Conservation (phyloP, 2,329 filamentous ascomycete genomes). For the Hymenoscyphus occultus region DNA sequence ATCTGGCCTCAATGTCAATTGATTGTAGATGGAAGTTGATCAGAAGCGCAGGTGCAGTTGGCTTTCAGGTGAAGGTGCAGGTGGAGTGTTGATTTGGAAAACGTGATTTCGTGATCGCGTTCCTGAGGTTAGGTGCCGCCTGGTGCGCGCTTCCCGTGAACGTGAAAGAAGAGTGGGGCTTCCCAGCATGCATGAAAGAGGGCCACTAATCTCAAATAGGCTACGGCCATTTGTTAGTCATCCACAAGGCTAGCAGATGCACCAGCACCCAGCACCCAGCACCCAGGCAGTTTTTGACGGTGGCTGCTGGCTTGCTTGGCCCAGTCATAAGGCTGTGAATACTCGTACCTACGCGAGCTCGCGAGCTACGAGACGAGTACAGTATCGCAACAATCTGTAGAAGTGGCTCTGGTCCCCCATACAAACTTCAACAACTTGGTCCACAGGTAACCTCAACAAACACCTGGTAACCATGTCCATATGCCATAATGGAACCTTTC, state of each 20-base stretch:
- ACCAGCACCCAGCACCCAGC: too few relatives aligned
- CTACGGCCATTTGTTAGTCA: neutral
- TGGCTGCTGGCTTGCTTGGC: neutral
- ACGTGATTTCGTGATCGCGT: neutral
- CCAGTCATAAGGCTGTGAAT: neutral
- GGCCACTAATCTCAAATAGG: neutral
- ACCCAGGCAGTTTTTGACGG: too few relatives aligned
- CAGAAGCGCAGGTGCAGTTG: neutral
- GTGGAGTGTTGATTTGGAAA: neutral
- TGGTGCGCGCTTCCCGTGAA: neutral
- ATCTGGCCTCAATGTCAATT: neutral
- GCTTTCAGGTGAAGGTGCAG: neutral
- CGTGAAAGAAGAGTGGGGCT: neutral
- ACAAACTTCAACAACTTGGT: neutral
- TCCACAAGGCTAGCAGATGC: neutral
- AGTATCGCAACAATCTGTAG: neutral
- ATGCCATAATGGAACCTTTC: constrained; percentile 76
- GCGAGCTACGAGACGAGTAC: too few relatives aligned
- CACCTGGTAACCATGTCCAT: constrained; percentile 15
- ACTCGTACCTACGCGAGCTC: too few relatives aligned
- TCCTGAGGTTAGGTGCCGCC: too few relatives aligned
- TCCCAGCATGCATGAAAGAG: neutral
- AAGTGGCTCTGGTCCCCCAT: neutral
- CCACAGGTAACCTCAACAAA: neutral
- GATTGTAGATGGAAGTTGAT: neutral